Evolutionary conservation across 805 yeast genomes (phyloP).

Genomic region (Pachysolen tannophilus): DNA sequence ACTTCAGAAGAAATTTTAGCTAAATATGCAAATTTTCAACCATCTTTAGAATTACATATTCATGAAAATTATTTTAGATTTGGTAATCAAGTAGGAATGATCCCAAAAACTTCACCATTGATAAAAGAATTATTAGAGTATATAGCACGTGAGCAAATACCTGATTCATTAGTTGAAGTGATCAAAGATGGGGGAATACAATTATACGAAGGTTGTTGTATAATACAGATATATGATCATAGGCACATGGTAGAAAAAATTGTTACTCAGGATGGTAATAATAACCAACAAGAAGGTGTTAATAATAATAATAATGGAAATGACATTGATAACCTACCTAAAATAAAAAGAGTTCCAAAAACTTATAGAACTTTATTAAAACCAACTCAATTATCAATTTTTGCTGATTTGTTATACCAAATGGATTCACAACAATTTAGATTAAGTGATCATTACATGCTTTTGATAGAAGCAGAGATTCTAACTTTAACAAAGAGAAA

Average conservation of each 20-base stretch:
- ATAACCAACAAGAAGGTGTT: slow-evolving; percentile 9
- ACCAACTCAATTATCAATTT: slow-evolving; percentile 75
- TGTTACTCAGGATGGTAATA: slow-evolving; percentile 3
- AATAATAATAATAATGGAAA: slow-evolving; percentile 3
- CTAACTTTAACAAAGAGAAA: slow-evolving; percentile 72
- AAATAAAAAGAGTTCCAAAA: slow-evolving; percentile 43
- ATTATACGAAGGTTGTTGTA: slow-evolving; percentile 85
- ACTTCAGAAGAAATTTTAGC: slow-evolving; percentile 65
- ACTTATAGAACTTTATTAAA: slow-evolving; percentile 69
- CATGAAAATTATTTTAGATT: slow-evolving; percentile 88
- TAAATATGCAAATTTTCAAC: slow-evolving; percentile 69
- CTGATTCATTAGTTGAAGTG: slow-evolving; percentile 84
- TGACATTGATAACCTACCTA: slow-evolving; percentile 10
- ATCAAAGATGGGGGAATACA: slow-evolving; percentile 78
- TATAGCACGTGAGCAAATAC: slow-evolving; percentile 76
- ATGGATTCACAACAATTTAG: slow-evolving; percentile 69
- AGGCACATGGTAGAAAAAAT: slow-evolving; percentile 33
- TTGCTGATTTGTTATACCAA: slow-evolving; percentile 78
- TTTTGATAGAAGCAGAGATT: slow-evolving; percentile 84
- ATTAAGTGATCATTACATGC: slow-evolving; percentile 71
- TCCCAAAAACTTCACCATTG: slow-evolving; percentile 72
- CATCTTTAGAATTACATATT: slow-evolving; percentile 83
- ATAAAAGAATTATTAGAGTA: slow-evolving; percentile 73
- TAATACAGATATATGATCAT: slow-evolving; percentile 83
- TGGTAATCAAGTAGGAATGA: slow-evolving; percentile 81